Evolutionary conservation across 2,329 filamentous ascomycete species (phyloP).

Genomic region (Penicillium glabrum): DNA sequence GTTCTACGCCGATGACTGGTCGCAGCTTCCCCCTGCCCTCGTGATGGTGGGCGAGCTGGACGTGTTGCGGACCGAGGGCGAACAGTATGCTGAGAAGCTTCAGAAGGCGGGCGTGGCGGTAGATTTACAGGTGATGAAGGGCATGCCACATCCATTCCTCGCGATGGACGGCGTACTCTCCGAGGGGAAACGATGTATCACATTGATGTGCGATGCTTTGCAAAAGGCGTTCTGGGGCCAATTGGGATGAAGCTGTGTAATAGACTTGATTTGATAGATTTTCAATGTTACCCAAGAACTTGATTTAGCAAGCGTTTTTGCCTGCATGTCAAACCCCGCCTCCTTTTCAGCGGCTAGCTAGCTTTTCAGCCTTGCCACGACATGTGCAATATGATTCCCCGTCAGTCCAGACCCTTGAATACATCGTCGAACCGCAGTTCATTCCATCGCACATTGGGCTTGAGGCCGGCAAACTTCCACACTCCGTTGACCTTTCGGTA

Average conservation of each 20-base stretch:
- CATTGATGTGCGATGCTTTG: constrained; percentile 42
- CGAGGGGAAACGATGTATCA: constrained; percentile 54
- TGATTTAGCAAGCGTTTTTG: neutral
- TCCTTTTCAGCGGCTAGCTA: neutral
- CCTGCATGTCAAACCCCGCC: neutral
- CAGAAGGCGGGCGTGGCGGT: constrained; percentile 48
- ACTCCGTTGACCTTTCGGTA: constrained; percentile 59
- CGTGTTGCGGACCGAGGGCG: constrained; percentile 56
- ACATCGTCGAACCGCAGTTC: constrained; percentile 60
- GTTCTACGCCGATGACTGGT: constrained; percentile 53
- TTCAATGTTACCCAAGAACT: neutral
- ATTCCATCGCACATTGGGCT: constrained; percentile 57
- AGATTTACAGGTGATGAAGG: constrained; percentile 52
- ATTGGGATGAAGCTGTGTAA: neutral
- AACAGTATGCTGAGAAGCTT: constrained; percentile 53
- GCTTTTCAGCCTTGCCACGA: neutral
- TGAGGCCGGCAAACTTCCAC: constrained; percentile 62
- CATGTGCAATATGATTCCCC: neutral
- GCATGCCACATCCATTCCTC: constrained; percentile 60
- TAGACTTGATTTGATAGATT: neutral
- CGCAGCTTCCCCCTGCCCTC: constrained; percentile 50
- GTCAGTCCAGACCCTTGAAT: constrained; percentile 33
- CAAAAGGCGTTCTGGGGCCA: constrained; percentile 36
- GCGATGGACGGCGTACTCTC: constrained; percentile 58
- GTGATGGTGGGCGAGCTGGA: constrained; percentile 58